Evolutionary conservation across 257 asterid genomes (phyloP).

Genomic region (Plantago major): DNA sequence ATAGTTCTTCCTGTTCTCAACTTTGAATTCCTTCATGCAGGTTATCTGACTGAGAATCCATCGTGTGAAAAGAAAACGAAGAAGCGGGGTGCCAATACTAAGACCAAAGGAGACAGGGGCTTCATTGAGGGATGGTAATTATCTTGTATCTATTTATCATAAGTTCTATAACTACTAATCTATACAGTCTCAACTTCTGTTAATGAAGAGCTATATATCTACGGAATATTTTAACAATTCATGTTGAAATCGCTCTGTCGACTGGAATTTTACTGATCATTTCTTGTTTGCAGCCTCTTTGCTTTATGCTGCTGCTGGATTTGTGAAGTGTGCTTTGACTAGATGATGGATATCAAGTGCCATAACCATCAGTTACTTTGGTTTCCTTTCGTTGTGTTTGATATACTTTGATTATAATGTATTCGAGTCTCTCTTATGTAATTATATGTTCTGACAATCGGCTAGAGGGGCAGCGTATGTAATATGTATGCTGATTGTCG

Average conservation of each 20-base stretch:
- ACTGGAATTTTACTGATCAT: background rate
- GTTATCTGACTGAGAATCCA: too few relatives aligned
- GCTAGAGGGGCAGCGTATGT: background rate
- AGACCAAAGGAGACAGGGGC: too few relatives aligned
- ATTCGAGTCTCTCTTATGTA: too few relatives aligned
- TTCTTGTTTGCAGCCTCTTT: conserved; percentile 46
- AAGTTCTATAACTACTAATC: too few relatives aligned
- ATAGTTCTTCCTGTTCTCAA: too few relatives aligned
- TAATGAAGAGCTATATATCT: too few relatives aligned
- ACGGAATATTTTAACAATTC: too few relatives aligned
- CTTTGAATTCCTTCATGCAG: too few relatives aligned
- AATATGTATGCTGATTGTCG: background rate
- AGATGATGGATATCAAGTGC: conserved; percentile 3
- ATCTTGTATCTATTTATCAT: background rate
- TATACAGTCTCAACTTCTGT: too few relatives aligned
- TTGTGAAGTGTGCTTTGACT: conserved; percentile 52
- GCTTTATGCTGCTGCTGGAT: conserved; percentile 79
- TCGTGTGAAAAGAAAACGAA: too few relatives aligned
- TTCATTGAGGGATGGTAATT: conserved; percentile 71
- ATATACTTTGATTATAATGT: conserved; percentile 1
- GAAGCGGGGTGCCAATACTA: too few relatives aligned
- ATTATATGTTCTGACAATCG: background rate
- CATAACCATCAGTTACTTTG: background rate
- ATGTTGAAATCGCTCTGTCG: too few relatives aligned
- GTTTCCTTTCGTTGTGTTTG: conserved; percentile 3